These are phyloP conservation scores for Erodium maritimum DNA, from an alignment of 345 rosid genomes.

Conservation along the genomic window DNA sequence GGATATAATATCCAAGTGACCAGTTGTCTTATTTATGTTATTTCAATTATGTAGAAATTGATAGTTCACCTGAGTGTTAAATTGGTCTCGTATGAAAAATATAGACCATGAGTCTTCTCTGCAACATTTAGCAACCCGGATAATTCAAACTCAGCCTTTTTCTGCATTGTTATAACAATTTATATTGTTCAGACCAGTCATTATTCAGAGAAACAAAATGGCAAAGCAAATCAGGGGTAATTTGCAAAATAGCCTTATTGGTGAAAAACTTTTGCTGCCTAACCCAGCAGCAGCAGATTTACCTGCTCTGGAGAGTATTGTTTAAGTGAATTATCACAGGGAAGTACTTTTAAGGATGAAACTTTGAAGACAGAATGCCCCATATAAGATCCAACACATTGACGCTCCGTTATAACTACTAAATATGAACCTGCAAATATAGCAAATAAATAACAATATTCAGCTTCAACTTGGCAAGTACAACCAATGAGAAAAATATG, in stretches of 20 bases:
- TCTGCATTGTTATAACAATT: constrained; percentile 31
- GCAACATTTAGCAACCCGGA: constrained; percentile 54
- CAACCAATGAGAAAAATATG: no score
- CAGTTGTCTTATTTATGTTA: no score
- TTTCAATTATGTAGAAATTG: no score
- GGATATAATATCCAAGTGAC: no score
- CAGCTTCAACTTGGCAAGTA: not conserved
- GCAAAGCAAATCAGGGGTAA: no score
- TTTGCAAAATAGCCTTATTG: no score
- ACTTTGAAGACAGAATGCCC: constrained; percentile 81
- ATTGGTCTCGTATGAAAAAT: constrained; percentile 79
- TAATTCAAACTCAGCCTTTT: constrained; percentile 75
- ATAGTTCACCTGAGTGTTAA: constrained; percentile 64
- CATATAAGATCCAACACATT: constrained; percentile 68
- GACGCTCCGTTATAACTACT: constrained; percentile 62
- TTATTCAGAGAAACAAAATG: constrained; percentile 1
- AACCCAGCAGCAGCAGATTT: constrained; percentile 6
- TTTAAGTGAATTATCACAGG: constrained; percentile 76
- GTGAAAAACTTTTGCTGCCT: no score
- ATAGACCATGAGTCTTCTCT: constrained; percentile 70
- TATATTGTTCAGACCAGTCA: constrained; percentile 6
- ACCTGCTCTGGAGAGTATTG: constrained; percentile 74
- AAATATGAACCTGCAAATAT: constrained; percentile 62
- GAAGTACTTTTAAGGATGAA: constrained; percentile 63
- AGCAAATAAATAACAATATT: not conserved